phyloP scores from a whole-genome alignment of 2,329 filamentous ascomycete species.

The Aspergillus neoniger region DNA sequence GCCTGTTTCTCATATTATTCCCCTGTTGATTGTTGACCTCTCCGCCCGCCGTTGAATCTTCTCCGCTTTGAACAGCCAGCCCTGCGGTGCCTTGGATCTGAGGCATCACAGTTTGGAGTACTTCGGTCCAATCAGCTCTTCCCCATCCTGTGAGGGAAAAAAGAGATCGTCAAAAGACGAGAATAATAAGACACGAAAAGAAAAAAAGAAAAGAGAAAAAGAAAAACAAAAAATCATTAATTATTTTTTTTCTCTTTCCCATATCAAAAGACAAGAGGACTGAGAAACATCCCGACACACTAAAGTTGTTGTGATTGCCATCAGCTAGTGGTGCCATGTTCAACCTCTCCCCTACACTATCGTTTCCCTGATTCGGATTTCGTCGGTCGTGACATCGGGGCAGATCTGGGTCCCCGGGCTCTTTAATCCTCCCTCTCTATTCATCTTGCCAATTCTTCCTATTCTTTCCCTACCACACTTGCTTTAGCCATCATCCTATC shows the following conservation, averaged over 20 bases:
- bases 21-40: slow-evolving; percentile 15
- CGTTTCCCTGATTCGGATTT: slow-evolving; percentile 22
- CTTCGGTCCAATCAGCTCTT: not conserved
- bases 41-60: slow-evolving; percentile 27
- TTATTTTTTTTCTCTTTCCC: too few species aligned
- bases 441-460: not conserved
- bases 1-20: slow-evolving; percentile 5
- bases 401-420: slow-evolving; percentile 10
- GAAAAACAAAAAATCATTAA: too few species aligned
- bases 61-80: slow-evolving; percentile 23
- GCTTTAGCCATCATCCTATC: not conserved
- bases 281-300: slow-evolving; percentile 9
- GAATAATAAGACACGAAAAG: not conserved
- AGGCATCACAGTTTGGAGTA: slow-evolving; percentile 7
- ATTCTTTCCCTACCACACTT: not conserved
- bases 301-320: slow-evolving; percentile 7
- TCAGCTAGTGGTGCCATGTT: slow-evolving; percentile 27
- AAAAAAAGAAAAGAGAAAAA: slow-evolving; percentile 6
- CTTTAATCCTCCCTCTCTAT: not conserved
- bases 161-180: slow-evolving; percentile 7
- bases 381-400: slow-evolving; percentile 15
- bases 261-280: slow-evolving; percentile 1
- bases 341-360: slow-evolving; percentile 22
- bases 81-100: slow-evolving; percentile 22
- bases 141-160: not conserved